Percentiles rank a stretch among this genome's conserved stretches.
Evolutionary conservation across 495 filamentous ascomycete genomes (phyloP).

Genomic region (Tuber magnatum): DNA sequence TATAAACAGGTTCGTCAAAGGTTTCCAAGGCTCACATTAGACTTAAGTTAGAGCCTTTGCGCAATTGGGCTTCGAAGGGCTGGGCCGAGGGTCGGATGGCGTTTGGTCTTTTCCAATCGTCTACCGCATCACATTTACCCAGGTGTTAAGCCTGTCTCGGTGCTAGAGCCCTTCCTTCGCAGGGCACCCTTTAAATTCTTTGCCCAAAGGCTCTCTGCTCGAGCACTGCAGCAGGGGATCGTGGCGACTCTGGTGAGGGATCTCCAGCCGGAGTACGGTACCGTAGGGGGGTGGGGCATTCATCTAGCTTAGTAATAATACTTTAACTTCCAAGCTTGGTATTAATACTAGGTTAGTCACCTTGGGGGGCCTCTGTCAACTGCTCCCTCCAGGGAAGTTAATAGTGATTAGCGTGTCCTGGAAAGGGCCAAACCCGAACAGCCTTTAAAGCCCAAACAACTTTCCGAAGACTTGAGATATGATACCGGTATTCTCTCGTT

Average conservation of each 20-base stretch:
- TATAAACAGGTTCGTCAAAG: neutral
- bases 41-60: too few relatives aligned
- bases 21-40: neutral
- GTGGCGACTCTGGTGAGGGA: too few relatives aligned
- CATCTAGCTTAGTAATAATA: neutral
- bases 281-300: too few relatives aligned
- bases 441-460: neutral
- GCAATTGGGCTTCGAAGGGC: too few relatives aligned
- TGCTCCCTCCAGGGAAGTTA: neutral
- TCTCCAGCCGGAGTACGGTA: neutral
- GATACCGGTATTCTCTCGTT: too few relatives aligned
- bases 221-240: neutral
- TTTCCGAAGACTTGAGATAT: neutral
- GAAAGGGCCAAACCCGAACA: neutral
- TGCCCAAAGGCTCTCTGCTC: neutral
- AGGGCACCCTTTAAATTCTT: too few relatives aligned
- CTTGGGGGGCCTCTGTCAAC: neutral
- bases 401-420: neutral
- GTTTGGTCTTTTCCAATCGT: too few relatives aligned
- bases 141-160: too few relatives aligned
- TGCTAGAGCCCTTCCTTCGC: too few relatives aligned
- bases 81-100: too few relatives aligned
- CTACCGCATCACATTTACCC: too few relatives aligned
- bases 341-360: neutral
- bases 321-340: neutral